phyloP scores from a whole-genome alignment of 2,329 filamentous ascomycete species.

The Aspergillus spinulosporus region DNA sequence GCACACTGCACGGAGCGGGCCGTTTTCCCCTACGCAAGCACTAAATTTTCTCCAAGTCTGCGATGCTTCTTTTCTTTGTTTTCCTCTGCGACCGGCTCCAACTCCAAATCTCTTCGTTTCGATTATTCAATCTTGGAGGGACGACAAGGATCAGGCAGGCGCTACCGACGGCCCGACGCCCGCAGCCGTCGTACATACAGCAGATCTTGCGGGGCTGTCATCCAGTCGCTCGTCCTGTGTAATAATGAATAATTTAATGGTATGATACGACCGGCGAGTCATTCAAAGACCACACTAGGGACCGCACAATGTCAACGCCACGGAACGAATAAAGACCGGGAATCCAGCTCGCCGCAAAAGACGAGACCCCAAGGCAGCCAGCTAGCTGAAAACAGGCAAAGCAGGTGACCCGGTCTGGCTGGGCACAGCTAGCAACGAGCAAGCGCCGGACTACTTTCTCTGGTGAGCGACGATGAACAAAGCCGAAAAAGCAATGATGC shows the following conservation, averaged over 20 bases:
- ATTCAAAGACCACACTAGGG: not conserved
- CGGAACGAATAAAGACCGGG: not conserved
- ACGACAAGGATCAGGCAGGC: conserved; percentile 11
- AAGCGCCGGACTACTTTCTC: not conserved
- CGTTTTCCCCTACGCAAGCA: not conserved
- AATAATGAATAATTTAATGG: not conserved
- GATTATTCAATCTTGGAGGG: too few relatives aligned
- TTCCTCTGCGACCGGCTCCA: not conserved
- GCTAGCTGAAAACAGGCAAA: conserved; percentile 6
- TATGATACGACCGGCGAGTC: not conserved
- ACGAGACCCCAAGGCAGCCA: not conserved
- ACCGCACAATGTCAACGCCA: not conserved
- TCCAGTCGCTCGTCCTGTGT: not conserved
- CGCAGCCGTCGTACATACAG: conserved; percentile 29
- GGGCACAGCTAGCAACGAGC: not conserved
- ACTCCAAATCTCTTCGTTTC: too few relatives aligned
- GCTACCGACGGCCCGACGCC: conserved; percentile 29
- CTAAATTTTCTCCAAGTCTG: not conserved
- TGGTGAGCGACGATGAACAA: not conserved
- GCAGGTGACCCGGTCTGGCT: conserved; percentile 3
- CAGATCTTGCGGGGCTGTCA: conserved; percentile 26
- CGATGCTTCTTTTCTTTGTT: not conserved
- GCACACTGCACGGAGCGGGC: conserved; percentile 13
- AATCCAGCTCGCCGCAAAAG: not conserved
- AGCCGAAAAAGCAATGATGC: conserved; percentile 1